Conservation (phyloP, 148 eudicot species). For the Silene conica region DNA sequence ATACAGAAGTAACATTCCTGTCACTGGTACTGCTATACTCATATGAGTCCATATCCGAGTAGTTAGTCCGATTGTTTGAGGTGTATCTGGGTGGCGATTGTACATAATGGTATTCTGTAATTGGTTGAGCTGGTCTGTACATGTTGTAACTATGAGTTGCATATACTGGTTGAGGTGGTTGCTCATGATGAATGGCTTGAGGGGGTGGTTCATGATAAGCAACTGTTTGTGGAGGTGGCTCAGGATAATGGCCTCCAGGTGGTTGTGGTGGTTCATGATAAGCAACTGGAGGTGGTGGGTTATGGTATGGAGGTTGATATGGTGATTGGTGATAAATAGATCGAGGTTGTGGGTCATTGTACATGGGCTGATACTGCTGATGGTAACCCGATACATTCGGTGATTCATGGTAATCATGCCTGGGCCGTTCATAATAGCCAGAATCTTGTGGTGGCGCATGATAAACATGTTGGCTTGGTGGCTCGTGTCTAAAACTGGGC, state of each 20-base stretch:
- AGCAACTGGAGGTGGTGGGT: conserved; percentile 11
- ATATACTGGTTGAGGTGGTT: conserved; percentile 32
- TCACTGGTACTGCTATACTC: conserved; percentile 29
- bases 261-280: conserved; percentile 12
- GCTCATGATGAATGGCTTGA: conserved; percentile 19
- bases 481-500: conserved; percentile 17
- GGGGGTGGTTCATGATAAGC: conserved; percentile 23
- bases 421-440: conserved; percentile 13
- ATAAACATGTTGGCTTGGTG: conserved; percentile 7
- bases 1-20: conserved; percentile 60
- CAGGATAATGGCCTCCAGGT: conserved; percentile 17
- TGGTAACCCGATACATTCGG: conserved; percentile 8
- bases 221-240: conserved; percentile 17
- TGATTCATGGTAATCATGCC: conserved; percentile 17
- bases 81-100: conserved; percentile 40
- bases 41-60: conserved; percentile 26
- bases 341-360: conserved; percentile 24
- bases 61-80: conserved; percentile 34
- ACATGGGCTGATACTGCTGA: conserved; percentile 10
- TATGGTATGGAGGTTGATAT: conserved; percentile 4
- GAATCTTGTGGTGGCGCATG: conserved; percentile 6
- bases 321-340: conserved; percentile 18
- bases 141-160: conserved; percentile 59
- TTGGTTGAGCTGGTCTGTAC: conserved; percentile 50
- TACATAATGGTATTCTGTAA: conserved; percentile 51